phyloP scores from a whole-genome alignment of 305 asterid genomes.

The Rubia tinctorum region DNA sequence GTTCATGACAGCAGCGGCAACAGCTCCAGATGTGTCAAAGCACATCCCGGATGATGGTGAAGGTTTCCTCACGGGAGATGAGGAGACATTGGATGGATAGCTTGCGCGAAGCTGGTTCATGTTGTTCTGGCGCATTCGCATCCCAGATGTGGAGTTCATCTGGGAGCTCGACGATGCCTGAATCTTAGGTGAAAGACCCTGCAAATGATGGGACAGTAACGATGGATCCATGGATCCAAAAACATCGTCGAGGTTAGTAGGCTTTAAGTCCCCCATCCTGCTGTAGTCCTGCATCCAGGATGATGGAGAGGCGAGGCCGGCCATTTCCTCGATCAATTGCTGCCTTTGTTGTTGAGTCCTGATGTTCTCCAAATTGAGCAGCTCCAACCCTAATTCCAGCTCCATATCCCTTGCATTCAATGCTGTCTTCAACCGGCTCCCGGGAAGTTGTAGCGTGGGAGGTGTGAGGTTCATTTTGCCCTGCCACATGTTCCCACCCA shows the following conservation, averaged over 20 bases:
- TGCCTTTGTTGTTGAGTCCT: slow-evolving; percentile 32
- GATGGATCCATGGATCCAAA: slow-evolving; percentile 30
- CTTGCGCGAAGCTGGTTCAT: slow-evolving; percentile 65
- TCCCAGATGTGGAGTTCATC: slow-evolving; percentile 45
- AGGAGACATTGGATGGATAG: slow-evolving; percentile 57
- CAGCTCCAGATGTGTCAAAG: slow-evolving; percentile 81
- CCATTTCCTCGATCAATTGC: slow-evolving; percentile 31
- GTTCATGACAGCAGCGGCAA: slow-evolving; percentile 82
- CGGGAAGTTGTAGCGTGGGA: slow-evolving; percentile 36
- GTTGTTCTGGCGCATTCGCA: slow-evolving; percentile 53
- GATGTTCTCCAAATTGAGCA: slow-evolving; percentile 23
- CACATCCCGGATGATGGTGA: slow-evolving; percentile 47
- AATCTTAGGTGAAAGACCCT: slow-evolving; percentile 35
- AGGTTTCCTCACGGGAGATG: slow-evolving; percentile 48
- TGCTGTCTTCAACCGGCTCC: slow-evolving; percentile 29
- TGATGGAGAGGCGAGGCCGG: slow-evolving; percentile 30
- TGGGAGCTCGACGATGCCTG: slow-evolving; percentile 35
- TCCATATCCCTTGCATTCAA: slow-evolving; percentile 30
- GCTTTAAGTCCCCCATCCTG: slow-evolving; percentile 28
- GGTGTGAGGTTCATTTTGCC: slow-evolving; percentile 24
- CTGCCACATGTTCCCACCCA: slow-evolving; percentile 33
- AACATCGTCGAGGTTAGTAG: slow-evolving; percentile 30
- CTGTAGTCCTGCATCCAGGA: slow-evolving; percentile 25
- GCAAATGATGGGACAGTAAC: slow-evolving; percentile 24
- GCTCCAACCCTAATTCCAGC: slow-evolving; percentile 13